These are phyloP conservation scores for Elsinoe perseae DNA, from an alignment of 2,329 filamentous ascomycete species.

Conservation along the genomic window DNA sequence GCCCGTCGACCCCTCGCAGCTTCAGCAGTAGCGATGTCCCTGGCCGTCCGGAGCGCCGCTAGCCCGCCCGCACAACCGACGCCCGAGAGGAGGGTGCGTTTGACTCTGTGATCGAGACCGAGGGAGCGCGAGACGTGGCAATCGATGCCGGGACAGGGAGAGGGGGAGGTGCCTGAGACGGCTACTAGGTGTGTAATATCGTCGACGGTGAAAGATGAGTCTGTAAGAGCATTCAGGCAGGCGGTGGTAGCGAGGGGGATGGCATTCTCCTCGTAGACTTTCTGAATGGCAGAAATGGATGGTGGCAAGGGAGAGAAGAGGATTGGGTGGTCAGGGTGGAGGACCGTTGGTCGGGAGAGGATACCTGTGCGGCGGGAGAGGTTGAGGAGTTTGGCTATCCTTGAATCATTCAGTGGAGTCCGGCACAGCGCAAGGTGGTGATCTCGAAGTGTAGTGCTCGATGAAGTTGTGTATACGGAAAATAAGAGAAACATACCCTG, in stretches of 20 bases:
- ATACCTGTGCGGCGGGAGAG: not conserved
- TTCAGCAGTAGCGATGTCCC: slow-evolving; percentile 58
- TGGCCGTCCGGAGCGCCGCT: slow-evolving; percentile 37
- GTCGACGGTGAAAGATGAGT: slow-evolving; percentile 14
- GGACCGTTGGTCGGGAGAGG: slow-evolving; percentile 19
- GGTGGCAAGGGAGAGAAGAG: slow-evolving; percentile 18
- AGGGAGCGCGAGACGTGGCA: slow-evolving; percentile 31
- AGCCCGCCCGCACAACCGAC: slow-evolving; percentile 36
- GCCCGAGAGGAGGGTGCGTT: slow-evolving; percentile 32
- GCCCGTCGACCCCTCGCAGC: slow-evolving; percentile 52
- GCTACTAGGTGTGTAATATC: slow-evolving; percentile 34
- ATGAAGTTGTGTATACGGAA: not conserved
- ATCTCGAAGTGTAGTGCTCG: not conserved
- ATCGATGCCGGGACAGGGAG: slow-evolving; percentile 34
- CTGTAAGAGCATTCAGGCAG: slow-evolving; percentile 20
- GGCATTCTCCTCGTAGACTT: slow-evolving; percentile 18
- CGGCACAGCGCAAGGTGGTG: not conserved
- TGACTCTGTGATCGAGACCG: slow-evolving; percentile 25
- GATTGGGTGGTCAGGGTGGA: slow-evolving; percentile 20
- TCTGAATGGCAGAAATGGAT: slow-evolving; percentile 17
- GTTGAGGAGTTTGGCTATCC: slow-evolving; percentile 19
- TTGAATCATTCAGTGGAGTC: not conserved
- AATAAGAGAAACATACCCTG: not conserved
- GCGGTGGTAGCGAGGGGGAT: slow-evolving; percentile 20
- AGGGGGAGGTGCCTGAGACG: slow-evolving; percentile 33